phyloP scores from a whole-genome alignment of 805 yeast genomes.

The Pichia membranifaciens region DNA sequence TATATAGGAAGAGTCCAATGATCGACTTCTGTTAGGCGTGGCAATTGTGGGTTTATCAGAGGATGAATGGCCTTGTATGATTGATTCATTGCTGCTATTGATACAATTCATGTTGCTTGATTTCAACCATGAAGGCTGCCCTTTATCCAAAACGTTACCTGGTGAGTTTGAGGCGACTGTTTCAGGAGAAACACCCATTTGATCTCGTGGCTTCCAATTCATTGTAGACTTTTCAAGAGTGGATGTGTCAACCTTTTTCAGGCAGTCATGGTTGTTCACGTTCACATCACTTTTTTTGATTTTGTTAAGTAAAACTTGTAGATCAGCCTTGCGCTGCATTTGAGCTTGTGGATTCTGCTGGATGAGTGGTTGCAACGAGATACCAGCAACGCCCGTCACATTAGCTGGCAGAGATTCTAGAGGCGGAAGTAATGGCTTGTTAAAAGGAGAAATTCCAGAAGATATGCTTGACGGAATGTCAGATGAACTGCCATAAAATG shows the following conservation, averaged over 20 bases:
- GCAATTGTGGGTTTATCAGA: too few relatives aligned
- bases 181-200: too few relatives aligned
- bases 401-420: not conserved
- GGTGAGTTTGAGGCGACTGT: too few relatives aligned
- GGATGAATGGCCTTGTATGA: too few relatives aligned
- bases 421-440: not conserved
- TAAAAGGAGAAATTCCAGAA: not conserved
- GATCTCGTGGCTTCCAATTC: too few relatives aligned
- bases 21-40: too few relatives aligned
- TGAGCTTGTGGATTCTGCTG: not conserved
- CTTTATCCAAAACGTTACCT: too few relatives aligned
- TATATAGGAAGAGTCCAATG: not conserved
- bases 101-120: too few relatives aligned
- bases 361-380: not conserved
- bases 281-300: not conserved
- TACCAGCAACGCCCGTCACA: not conserved
- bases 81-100: too few relatives aligned
- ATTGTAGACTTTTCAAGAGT: not conserved
- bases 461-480: not conserved
- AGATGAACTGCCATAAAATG: not conserved
- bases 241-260: not conserved
- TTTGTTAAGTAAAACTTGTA: not conserved
- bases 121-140: too few relatives aligned
- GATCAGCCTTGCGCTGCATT: not conserved
- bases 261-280: not conserved